Evolutionary conservation across 106 monocot genomes (phyloP).

Genomic region (Phalaenopsis equestris): DNA sequence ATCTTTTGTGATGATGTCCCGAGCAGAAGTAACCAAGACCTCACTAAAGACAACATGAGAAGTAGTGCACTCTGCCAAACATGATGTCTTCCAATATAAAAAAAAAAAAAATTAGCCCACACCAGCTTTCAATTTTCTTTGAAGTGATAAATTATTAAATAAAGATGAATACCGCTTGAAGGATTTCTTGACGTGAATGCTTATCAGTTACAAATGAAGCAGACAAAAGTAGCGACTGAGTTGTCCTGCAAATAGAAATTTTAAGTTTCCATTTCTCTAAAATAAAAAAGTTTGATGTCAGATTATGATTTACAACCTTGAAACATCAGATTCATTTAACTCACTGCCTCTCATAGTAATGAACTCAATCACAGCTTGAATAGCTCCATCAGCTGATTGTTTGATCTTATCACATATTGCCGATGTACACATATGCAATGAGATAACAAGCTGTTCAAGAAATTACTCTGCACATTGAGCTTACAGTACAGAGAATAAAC

Average conservation of each 20-base stretch:
- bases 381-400: slow-evolving; percentile 89
- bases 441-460: slow-evolving; percentile 65
- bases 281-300: neutral
- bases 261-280: slow-evolving; percentile 2
- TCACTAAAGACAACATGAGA: slow-evolving; percentile 79
- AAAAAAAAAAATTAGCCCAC: slow-evolving; percentile 8
- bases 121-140: neutral
- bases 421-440: slow-evolving; percentile 56
- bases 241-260: slow-evolving; percentile 45
- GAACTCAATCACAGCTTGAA: slow-evolving; percentile 85
- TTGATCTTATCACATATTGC: slow-evolving; percentile 92
- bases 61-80: slow-evolving; percentile 81
- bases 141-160: slow-evolving; percentile 3
- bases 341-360: slow-evolving; percentile 76
- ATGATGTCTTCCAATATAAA: slow-evolving; percentile 60
- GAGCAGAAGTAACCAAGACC: slow-evolving; percentile 67
- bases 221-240: slow-evolving; percentile 79
- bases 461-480: slow-evolving; percentile 3
- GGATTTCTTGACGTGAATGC: slow-evolving; percentile 81
- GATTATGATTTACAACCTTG: slow-evolving; percentile 41
- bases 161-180: slow-evolving; percentile 74
- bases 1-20: slow-evolving; percentile 81
- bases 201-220: slow-evolving; percentile 60
- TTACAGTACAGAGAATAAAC: neutral
- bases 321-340: slow-evolving; percentile 70